Evolutionary conservation across 768 basidiomycete species (phyloP).

Genomic region (Cystofilobasidium ferigula): DNA sequence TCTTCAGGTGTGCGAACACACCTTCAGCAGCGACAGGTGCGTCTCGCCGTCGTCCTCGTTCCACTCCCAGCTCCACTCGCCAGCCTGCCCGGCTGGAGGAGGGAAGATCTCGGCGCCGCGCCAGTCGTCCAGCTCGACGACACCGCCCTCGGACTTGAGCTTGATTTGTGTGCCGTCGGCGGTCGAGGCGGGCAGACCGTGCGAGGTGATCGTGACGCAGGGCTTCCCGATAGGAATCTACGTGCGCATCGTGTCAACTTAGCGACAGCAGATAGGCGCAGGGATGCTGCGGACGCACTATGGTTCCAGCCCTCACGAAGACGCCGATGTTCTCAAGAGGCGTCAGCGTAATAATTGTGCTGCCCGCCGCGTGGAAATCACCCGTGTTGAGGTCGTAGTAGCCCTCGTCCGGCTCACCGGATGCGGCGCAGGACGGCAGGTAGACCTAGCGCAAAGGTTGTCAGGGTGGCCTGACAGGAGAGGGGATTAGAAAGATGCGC

Average conservation of each 20-base stretch:
- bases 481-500: neutral
- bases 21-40: too few species aligned
- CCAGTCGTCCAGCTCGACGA: constrained; percentile 38
- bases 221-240: constrained; percentile 35
- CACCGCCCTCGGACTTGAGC: constrained; percentile 32
- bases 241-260: neutral
- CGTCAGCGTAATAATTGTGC: constrained; percentile 29
- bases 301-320: neutral
- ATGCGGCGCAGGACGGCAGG: constrained; percentile 32
- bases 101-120: constrained; percentile 37
- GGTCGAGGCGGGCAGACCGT: constrained; percentile 31
- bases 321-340: constrained; percentile 32
- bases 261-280: neutral
- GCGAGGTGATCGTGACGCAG: constrained; percentile 32
- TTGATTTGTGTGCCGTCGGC: constrained; percentile 33
- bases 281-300: neutral
- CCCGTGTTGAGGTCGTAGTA: constrained; percentile 33
- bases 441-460: constrained; percentile 29
- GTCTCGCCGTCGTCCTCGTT: constrained; percentile 37
- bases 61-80: constrained; percentile 30
- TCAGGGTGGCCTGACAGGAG: neutral
- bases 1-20: neutral
- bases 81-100: constrained; percentile 7
- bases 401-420: constrained; percentile 14
- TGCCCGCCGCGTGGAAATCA: constrained; percentile 30